These are phyloP conservation scores for Nemania diffusa DNA, from an alignment of 2,329 filamentous ascomycete genomes.

Conservation along the genomic window DNA sequence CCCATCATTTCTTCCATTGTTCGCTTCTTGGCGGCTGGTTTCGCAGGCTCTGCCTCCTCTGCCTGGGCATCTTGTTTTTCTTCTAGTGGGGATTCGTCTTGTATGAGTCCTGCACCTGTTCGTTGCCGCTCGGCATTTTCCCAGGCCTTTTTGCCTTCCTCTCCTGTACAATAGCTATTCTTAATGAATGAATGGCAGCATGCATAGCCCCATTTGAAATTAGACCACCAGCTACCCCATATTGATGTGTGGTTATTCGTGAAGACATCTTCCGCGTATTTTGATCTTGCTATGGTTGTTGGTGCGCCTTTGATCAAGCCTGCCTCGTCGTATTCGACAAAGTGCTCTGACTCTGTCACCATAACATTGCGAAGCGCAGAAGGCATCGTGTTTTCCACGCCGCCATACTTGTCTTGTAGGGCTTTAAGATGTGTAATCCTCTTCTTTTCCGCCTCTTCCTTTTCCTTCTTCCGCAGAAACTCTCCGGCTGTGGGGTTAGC, in stretches of 20 bases:
- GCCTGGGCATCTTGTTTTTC: constrained; percentile 39
- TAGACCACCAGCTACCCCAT: constrained; percentile 97
- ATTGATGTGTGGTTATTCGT: constrained; percentile 92
- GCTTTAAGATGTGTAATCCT: constrained; percentile 74
- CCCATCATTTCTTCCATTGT: constrained; percentile 81
- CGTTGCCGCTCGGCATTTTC: constrained; percentile 75
- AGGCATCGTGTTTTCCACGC: constrained; percentile 67
- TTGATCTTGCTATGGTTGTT: constrained; percentile 81
- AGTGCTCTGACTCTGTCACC: constrained; percentile 83
- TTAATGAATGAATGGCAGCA: constrained; percentile 95
- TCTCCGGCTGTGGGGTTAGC: constrained; percentile 96
- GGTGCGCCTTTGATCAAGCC: constrained; percentile 90
- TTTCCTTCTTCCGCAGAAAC: constrained; percentile 81
- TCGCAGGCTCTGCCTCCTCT: constrained; percentile 39
- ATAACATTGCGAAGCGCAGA: constrained; percentile 72
- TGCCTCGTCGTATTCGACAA: constrained; percentile 93
- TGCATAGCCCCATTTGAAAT: constrained; percentile 94
- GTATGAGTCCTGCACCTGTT: constrained; percentile 57
- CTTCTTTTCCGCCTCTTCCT: constrained; percentile 76
- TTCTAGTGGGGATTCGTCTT: constrained; percentile 45
- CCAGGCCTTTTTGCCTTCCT: constrained; percentile 83
- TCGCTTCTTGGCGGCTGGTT: constrained; percentile 69
- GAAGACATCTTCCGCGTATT: constrained; percentile 88
- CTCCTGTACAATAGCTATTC: constrained; percentile 97
- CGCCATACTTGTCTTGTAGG: constrained; percentile 85